Percentiles rank a stretch among this genome's conserved stretches.
Conservation (phyloP, 352 stramenopile genomes). For the Pythium scleroteichum region DNA sequence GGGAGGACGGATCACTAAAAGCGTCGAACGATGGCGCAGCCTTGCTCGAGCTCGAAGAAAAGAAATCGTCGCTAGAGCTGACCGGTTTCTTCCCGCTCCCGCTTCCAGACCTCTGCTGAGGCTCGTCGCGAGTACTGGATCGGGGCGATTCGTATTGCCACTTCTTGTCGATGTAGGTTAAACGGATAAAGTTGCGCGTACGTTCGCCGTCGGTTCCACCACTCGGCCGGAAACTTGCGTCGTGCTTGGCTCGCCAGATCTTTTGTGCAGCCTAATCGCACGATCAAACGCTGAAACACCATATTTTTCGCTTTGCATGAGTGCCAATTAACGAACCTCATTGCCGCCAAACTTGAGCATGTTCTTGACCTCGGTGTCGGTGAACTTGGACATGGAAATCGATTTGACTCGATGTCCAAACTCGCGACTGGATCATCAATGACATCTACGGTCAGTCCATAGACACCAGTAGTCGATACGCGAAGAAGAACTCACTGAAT, state of each 20-base stretch:
- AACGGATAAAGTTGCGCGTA: constrained; percentile 87
- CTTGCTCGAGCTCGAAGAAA: constrained; percentile 38
- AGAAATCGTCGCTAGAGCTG: constrained; percentile 44
- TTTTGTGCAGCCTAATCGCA: constrained; percentile 69
- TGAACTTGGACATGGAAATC: constrained; percentile 94
- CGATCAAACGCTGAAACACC: background rate
- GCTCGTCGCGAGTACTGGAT: constrained; percentile 41
- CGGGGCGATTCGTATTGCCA: constrained; percentile 83
- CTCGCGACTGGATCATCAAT: constrained; percentile 50
- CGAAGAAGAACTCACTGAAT: constrained; percentile 78
- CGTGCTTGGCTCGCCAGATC: constrained; percentile 83
- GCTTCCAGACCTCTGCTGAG: constrained; percentile 47
- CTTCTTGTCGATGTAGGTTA: constrained; percentile 89
- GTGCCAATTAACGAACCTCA: constrained; percentile 43
- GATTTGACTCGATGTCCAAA: constrained; percentile 94
- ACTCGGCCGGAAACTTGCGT: constrained; percentile 73
- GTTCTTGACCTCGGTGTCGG: constrained; percentile 89
- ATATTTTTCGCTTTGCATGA: background rate
- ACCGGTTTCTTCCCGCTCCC: constrained; percentile 44
- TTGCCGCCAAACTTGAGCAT: constrained; percentile 90
- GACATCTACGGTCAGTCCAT: background rate
- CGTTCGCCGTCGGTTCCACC: constrained; percentile 77
- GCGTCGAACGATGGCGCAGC: constrained; percentile 38
- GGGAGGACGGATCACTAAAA: constrained; percentile 16
- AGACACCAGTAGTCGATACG: constrained; percentile 5